Conservation (phyloP, 148 eudicot genomes). For the Rhododendron simsii region DNA sequence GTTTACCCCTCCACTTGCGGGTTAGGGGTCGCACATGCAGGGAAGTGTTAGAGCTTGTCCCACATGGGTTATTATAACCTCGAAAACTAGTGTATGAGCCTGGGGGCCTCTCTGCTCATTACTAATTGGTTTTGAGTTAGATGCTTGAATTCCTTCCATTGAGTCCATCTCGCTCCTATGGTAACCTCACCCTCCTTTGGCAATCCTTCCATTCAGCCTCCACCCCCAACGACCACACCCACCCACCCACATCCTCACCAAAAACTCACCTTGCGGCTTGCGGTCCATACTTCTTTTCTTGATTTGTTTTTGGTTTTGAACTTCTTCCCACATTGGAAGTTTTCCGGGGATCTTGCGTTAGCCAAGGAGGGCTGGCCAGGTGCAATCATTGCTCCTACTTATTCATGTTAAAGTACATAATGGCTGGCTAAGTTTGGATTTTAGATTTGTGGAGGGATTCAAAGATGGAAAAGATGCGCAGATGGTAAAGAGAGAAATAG, state of each 20-base stretch:
- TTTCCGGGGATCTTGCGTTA: not conserved
- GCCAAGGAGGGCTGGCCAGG: not conserved
- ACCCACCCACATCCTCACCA: too few species aligned
- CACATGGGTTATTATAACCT: too few species aligned
- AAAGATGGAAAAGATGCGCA: not conserved
- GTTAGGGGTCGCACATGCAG: too few species aligned
- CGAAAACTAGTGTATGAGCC: too few species aligned
- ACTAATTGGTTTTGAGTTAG: too few species aligned
- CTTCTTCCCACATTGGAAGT: not conserved
- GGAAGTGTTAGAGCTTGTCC: too few species aligned
- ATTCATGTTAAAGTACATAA: not conserved
- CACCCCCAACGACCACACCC: too few species aligned
- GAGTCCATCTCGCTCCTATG: not conserved
- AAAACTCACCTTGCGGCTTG: not conserved
- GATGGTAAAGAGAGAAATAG: not conserved
- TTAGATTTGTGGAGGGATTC: not conserved
- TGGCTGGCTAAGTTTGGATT: not conserved
- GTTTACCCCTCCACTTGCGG: too few species aligned
- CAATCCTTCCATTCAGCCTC: not conserved
- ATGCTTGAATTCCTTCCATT: too few species aligned
- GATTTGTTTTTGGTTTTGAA: not conserved
- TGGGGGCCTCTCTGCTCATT: too few species aligned
- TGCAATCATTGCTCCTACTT: not conserved
- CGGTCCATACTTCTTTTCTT: not conserved
- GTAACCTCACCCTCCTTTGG: not conserved